Evolutionary conservation across 495 filamentous ascomycete genomes (phyloP), one percentile per base, ranked within the genome.

Genomic region (Aspergillus baeticus): DNA sequence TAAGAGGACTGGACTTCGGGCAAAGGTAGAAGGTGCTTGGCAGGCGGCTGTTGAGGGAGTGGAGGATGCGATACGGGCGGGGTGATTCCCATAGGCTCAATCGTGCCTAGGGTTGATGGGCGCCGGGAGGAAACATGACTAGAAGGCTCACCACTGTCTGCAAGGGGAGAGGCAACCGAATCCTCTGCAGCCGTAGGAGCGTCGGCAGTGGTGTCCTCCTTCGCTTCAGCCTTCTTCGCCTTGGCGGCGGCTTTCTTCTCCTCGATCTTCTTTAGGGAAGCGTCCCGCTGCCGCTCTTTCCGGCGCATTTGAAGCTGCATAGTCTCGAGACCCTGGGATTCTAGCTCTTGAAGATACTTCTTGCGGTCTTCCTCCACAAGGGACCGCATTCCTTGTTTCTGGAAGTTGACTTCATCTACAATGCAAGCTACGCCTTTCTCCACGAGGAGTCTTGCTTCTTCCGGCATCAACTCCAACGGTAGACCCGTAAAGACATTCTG

Each of bases 401-500:
- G 92, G 54, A 79, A 84, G 22, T 76, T 71, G 21, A 76, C 74
- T 69, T 95, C 91, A 67, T 96, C 87, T 63, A 88, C 86, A 56
- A 96, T 81, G 71, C 87, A 91, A 54, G 81, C 92, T 62, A 84
- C 81, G 62, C 82, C 84, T 62, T 86, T 87, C 61, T 96, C 90
- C 55, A 96, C 85, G 31, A 98, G 81, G 52, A 96, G 66, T 52
- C 84, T 81, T 3, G 86, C 92, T 74, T 98, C 94, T 69, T 98
- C 94, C 0, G 89, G 86, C 81, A 93, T 90, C 37, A 98, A 75
- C 74, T 96, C 87, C 35, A 97, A 64, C 1, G 94, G 94, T 34
- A 98, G 70, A 17, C 94, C 90, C 54, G 92, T 80, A 68, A 98
- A 97, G 47, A 96, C 80, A 77, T 97, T 98, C 70, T 98, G 94